A percentile compares a stretch with the other conserved stretches of the same genome.
These are phyloP conservation scores for Lenzites betulinus DNA, from an alignment of 768 basidiomycete species.

Conservation along the genomic window DNA sequence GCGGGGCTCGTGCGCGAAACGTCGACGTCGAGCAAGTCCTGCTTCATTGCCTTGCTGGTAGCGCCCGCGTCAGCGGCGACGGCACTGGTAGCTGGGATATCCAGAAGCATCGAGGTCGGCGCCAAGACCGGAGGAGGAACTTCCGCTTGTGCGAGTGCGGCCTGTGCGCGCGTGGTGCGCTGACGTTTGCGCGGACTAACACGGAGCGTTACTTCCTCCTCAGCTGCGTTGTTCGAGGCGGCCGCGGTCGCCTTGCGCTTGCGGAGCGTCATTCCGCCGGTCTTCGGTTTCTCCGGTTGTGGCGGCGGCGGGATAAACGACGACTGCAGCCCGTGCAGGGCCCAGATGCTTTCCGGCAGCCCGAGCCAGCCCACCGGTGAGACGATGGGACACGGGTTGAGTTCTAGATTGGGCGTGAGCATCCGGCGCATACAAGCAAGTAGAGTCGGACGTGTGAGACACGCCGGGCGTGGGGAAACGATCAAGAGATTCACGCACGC, in stretches of 20 bases:
- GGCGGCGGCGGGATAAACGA: constrained; percentile 14
- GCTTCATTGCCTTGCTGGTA: constrained; percentile 2
- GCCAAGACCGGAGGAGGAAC: not conserved
- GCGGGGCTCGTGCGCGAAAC: not conserved
- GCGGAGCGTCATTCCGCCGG: constrained; percentile 18
- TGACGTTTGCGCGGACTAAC: constrained; percentile 16
- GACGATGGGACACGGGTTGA: constrained; percentile 18
- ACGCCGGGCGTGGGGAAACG: not conserved
- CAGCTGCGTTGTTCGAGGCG: not conserved
- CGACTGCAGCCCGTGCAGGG: constrained; percentile 16
- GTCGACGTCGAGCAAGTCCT: constrained; percentile 2
- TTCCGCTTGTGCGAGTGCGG: constrained; percentile 1
- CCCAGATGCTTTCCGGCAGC: constrained; percentile 16
- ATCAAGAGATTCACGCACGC: constrained; percentile 41
- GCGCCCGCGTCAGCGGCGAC: not conserved
- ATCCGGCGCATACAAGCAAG: not conserved
- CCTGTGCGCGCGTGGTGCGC: constrained; percentile 14
- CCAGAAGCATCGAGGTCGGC: not conserved
- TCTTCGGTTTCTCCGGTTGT: constrained; percentile 12
- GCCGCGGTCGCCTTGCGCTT: constrained; percentile 16
- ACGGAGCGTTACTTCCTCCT: not conserved
- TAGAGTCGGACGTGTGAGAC: not conserved
- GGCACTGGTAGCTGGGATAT: not conserved
- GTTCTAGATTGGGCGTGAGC: not conserved
- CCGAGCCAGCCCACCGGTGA: constrained; percentile 18